A percentile compares a stretch with the other conserved stretches of the same genome.
phyloP scores from a whole-genome alignment of 306 rosid species.

The Quillaja saponaria region DNA sequence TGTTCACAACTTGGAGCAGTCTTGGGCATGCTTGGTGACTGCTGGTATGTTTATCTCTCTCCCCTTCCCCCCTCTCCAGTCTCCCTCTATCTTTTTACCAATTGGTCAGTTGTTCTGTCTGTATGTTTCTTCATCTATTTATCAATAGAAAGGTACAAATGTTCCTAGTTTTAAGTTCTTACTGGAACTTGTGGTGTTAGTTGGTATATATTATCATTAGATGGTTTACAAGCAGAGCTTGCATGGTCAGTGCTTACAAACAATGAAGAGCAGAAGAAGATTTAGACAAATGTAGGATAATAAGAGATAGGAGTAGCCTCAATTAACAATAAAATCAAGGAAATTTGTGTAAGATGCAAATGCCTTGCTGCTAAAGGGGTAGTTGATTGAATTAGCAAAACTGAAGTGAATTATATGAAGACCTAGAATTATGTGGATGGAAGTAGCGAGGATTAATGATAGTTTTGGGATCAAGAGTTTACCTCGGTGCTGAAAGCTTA shows the following conservation, averaged over 20 bases:
- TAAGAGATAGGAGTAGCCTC: not conserved
- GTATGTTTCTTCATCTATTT: conserved; percentile 9
- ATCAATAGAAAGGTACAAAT: not conserved
- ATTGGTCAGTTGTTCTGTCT: not conserved
- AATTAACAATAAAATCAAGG: not conserved
- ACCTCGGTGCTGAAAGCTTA: too few relatives aligned
- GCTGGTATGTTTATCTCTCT: conserved; percentile 63
- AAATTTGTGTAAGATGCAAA: conserved; percentile 4
- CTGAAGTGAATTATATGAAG: conserved; percentile 7
- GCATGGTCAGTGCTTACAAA: conserved; percentile 11
- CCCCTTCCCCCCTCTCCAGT: not conserved
- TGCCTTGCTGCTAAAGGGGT: not conserved
- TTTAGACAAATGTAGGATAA: conserved; percentile 6
- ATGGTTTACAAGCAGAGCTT: not conserved
- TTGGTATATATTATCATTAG: conserved; percentile 1
- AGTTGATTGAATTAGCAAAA: not conserved
- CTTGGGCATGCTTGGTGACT: conserved; percentile 97
- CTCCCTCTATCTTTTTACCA: not conserved
- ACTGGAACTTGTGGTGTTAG: not conserved
- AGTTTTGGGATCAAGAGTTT: too few relatives aligned
- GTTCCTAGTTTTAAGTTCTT: not conserved
- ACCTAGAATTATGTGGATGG: not conserved
- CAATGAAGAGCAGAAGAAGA: not conserved
- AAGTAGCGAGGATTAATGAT: conserved; percentile 16
- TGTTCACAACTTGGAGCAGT: conserved; percentile 99